These are phyloP conservation scores for Paramecium pentaurelia DNA, from an alignment of 73 alveolate species.

Conservation along the genomic window DNA sequence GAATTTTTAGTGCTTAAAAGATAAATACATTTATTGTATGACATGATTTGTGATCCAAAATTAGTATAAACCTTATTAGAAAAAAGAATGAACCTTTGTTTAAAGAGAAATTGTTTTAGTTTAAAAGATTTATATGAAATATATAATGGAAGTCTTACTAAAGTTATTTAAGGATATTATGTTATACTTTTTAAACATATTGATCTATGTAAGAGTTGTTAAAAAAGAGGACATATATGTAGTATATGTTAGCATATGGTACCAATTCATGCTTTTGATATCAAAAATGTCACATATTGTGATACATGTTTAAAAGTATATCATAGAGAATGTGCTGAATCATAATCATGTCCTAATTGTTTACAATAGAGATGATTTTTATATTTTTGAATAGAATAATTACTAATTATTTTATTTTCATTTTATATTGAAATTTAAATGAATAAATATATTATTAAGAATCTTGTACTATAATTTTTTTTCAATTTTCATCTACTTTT, in stretches of 20 bases:
- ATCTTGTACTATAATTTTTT: neutral
- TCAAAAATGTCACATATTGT: slow-evolving; percentile 45
- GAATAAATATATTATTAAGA: neutral
- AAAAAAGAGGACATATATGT: slow-evolving; percentile 54
- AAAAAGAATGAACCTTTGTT: neutral
- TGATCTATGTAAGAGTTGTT: slow-evolving; percentile 44
- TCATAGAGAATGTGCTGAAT: slow-evolving; percentile 49
- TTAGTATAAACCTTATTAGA: slow-evolving; percentile 14
- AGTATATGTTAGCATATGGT: neutral
- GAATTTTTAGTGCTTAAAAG: slow-evolving; percentile 54
- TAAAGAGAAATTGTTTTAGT: slow-evolving; percentile 49
- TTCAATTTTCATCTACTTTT: neutral
- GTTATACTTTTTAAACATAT: slow-evolving; percentile 40
- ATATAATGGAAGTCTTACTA: slow-evolving; percentile 45
- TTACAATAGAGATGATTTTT: slow-evolving; percentile 26
- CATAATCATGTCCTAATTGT: slow-evolving; percentile 43
- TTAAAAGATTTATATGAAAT: slow-evolving; percentile 58
- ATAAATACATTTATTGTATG: slow-evolving; percentile 46
- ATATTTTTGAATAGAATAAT: neutral
- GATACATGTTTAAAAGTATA: slow-evolving; percentile 43
- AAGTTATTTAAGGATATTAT: slow-evolving; percentile 42
- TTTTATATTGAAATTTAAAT: neutral
- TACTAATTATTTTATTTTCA: neutral
- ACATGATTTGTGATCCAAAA: slow-evolving; percentile 56
- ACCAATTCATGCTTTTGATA: slow-evolving; percentile 48